A percentile compares a stretch with the other conserved stretches of the same genome.
Evolutionary conservation across 139 green algal species (phyloP).

Genomic region (Micractinium sp.): DNA sequence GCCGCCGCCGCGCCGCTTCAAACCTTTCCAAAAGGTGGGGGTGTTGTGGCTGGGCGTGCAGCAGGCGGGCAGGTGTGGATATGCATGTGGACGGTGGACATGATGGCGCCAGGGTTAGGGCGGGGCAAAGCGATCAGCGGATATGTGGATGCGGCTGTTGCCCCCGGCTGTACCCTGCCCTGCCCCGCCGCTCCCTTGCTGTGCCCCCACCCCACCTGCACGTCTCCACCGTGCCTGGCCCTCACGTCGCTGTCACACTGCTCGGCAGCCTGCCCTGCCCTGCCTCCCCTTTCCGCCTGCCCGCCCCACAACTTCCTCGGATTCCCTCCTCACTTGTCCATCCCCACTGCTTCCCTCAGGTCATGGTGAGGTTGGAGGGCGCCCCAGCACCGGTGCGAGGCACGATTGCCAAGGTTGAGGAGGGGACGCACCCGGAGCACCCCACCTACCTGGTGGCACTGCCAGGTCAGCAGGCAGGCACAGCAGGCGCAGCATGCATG

Average conservation of each 20-base stretch:
- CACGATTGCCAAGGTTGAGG: constrained; percentile 53
- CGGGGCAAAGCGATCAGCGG: too few species aligned
- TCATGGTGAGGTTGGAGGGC: constrained; percentile 40
- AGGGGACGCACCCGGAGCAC: constrained; percentile 35
- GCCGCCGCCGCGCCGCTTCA: constrained; percentile 20
- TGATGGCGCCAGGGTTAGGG: background rate
- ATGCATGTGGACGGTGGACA: too few species aligned
- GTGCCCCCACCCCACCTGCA: too few species aligned
- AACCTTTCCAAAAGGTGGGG: constrained; percentile 34
- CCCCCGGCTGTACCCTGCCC: too few species aligned
- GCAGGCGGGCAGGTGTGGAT: background rate
- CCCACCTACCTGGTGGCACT: constrained; percentile 73
- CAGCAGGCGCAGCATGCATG: too few species aligned
- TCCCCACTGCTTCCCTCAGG: constrained; percentile 2
- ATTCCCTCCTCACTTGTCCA: background rate
- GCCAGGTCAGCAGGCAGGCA: background rate
- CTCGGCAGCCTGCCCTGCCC: too few species aligned
- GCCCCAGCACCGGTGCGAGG: constrained; percentile 20
- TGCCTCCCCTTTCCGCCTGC: too few species aligned
- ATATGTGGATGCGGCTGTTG: background rate
- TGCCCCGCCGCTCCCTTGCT: too few species aligned
- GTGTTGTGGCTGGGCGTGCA: background rate
- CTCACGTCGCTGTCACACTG: too few species aligned
- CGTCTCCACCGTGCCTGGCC: too few species aligned
- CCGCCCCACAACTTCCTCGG: too few species aligned